Evolutionary conservation across 495 filamentous ascomycete genomes (phyloP).

Genomic region (Lichenothelia convexa): DNA sequence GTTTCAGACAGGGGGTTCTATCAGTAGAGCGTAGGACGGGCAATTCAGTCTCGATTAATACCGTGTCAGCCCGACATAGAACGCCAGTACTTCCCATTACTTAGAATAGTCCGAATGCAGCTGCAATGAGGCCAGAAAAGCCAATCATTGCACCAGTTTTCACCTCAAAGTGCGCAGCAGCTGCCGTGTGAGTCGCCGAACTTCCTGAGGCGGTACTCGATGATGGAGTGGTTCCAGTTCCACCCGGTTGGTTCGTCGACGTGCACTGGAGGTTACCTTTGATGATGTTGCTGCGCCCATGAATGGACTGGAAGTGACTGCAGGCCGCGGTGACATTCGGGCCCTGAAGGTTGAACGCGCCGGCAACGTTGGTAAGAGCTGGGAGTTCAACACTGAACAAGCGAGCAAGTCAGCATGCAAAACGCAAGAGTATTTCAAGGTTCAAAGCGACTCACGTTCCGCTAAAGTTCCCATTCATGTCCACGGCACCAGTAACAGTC

Average conservation of each 20-base stretch:
- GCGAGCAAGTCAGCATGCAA: no score
- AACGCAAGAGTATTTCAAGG: background rate
- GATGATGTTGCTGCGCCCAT: slow-evolving; percentile 21
- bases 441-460: slow-evolving; percentile 41
- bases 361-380: slow-evolving; percentile 51
- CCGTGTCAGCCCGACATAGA: slow-evolving; percentile 13
- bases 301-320: slow-evolving; percentile 33
- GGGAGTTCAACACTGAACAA: slow-evolving; percentile 53
- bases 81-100: slow-evolving; percentile 11
- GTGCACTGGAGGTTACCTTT: slow-evolving; percentile 27
- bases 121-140: slow-evolving; percentile 19
- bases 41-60: slow-evolving; percentile 12
- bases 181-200: slow-evolving; percentile 5
- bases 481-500: slow-evolving; percentile 66
- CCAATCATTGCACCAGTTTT: slow-evolving; percentile 13
- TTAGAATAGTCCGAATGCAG: slow-evolving; percentile 22
- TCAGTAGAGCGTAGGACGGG: no score
- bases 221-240: slow-evolving; percentile 12
- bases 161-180: slow-evolving; percentile 16
- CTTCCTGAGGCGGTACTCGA: slow-evolving; percentile 6
- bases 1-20: no score
- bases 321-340: slow-evolving; percentile 26
- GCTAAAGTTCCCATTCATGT: slow-evolving; percentile 77
- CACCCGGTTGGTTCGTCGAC: slow-evolving; percentile 15
- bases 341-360: slow-evolving; percentile 72